phyloP scores from a whole-genome alignment of 2,329 filamentous ascomycete species.

The Fusarium liriodendri region DNA sequence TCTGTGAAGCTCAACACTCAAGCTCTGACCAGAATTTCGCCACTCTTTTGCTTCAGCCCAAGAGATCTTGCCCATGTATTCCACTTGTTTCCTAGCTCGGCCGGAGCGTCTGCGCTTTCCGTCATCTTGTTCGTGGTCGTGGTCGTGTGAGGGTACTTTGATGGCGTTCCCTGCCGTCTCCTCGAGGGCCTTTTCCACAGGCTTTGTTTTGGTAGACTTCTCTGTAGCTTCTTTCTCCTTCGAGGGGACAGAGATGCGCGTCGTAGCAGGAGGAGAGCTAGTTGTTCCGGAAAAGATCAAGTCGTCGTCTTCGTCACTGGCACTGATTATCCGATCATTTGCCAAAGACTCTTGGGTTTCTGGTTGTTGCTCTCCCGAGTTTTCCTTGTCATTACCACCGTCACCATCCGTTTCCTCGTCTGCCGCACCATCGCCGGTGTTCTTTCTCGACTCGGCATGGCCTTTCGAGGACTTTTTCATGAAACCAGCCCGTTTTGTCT shows the following conservation, averaged over 20 bases:
- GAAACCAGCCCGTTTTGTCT: constrained; percentile 31
- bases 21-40: constrained; percentile 6
- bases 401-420: constrained; percentile 3
- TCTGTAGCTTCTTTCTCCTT: background rate
- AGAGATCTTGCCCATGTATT: constrained; percentile 46
- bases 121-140: constrained; percentile 12
- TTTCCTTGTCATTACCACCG: background rate
- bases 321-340: constrained; percentile 12
- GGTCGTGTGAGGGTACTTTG: background rate
- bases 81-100: constrained; percentile 44
- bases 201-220: background rate
- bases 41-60: constrained; percentile 41
- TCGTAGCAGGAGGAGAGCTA: background rate
- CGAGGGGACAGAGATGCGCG: background rate
- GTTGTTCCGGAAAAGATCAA: constrained; percentile 16
- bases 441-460: background rate
- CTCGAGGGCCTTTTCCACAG: background rate
- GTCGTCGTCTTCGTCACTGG: constrained; percentile 43
- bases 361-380: background rate
- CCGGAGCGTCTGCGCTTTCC: constrained; percentile 40
- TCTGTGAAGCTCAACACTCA: constrained; percentile 26
- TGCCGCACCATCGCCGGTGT: background rate
- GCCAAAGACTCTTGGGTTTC: background rate
- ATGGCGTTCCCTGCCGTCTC: background rate
- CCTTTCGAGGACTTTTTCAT: constrained; percentile 29